Base-by-base conservation (phyloP, 1,139 yeast species). In the Pichia norvegensis region DNA sequence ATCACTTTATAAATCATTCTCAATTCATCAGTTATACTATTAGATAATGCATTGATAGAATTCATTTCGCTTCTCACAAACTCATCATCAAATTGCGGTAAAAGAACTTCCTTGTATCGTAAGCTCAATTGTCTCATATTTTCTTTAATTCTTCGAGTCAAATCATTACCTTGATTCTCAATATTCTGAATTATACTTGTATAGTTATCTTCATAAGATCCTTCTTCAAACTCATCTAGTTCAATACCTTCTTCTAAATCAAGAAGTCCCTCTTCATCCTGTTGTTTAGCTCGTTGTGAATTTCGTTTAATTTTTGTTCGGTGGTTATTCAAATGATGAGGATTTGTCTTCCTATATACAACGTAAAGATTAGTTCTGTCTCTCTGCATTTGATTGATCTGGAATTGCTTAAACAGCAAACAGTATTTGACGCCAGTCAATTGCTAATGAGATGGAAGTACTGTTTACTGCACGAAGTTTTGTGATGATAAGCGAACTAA, bases 71-170 rank as follows among this genome's bases (percentile, higher is more conserved):
- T 27, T 25, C 48, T 43, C 31, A 47, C 43, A 16, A 51, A n/a
- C n/a, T 46, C 51, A 61, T 90, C 97, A 53, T 76, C 81, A 59
- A 88, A 85, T 36, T 92, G 92, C 2, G 96, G 95, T 41, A 92
- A 74, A 27, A 92, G 72, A 54, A 90, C 84, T 64, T 82, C 84
- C 61, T 85, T 82, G 62, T 94, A 94, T 42, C 87, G 64, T 33
- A 75, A 72, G 46, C 79, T 81, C 56, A 92, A 70, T 49, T 73
- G 76, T 50, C 71, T 69, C 52, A 81, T 73, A 56, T 79, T 51
- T 10, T 40, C 35, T 20, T 38, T 43, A 5, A 51, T 50, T 22
- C 47, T 36, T 4, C 39, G 29, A 2, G 46, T 46, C 29, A 51
- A 43, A 41, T 44, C 44, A 27, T 50, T 46, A 2, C 54, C 54